These are phyloP conservation scores for Cutaneotrichosporon daszewskae DNA, from an alignment of 1,284 basidiomycete genomes.

Conservation along the genomic window DNA sequence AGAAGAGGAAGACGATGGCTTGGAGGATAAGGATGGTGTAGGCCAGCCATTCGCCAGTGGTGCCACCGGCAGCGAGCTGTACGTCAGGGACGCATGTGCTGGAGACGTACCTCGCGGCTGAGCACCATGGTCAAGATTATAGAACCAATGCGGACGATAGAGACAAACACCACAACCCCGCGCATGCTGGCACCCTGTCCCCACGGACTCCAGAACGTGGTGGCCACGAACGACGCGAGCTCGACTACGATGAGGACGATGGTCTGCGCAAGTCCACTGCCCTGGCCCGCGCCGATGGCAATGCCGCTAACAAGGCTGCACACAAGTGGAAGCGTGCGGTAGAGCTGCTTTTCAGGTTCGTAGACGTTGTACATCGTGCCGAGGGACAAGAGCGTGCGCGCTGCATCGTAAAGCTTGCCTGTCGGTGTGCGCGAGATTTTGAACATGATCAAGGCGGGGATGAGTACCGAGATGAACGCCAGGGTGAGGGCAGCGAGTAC, in stretches of 20 bases:
- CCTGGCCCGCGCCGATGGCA: conserved; percentile 81
- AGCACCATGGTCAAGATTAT: conserved; percentile 84
- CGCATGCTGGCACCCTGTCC: conserved; percentile 95
- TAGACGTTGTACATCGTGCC: conserved; percentile 97
- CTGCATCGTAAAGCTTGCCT: conserved; percentile 89
- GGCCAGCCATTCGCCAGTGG: conserved; percentile 81
- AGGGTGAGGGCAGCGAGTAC: conserved; percentile 53
- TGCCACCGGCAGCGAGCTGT: conserved; percentile 70
- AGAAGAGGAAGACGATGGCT: conserved; percentile 73
- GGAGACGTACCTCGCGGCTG: conserved; percentile 67
- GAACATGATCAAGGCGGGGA: conserved; percentile 69
- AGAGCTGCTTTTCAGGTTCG: conserved; percentile 83
- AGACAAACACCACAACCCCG: conserved; percentile 82
- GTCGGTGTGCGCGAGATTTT: conserved; percentile 73
- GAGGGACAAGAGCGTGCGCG: conserved; percentile 77
- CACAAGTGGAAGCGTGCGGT: conserved; percentile 71
- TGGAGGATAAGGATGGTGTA: conserved; percentile 86
- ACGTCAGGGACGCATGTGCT: not conserved
- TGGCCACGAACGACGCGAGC: conserved; percentile 71
- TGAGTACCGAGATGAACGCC: conserved; percentile 66
- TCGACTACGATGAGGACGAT: conserved; percentile 82
- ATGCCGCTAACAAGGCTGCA: conserved; percentile 74
- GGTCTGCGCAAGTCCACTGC: conserved; percentile 82
- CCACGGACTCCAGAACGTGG: conserved; percentile 93
- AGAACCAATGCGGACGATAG: conserved; percentile 80